phyloP scores from a whole-genome alignment of 805 yeast genomes.

The Saccharomycopsis schoenii region DNA sequence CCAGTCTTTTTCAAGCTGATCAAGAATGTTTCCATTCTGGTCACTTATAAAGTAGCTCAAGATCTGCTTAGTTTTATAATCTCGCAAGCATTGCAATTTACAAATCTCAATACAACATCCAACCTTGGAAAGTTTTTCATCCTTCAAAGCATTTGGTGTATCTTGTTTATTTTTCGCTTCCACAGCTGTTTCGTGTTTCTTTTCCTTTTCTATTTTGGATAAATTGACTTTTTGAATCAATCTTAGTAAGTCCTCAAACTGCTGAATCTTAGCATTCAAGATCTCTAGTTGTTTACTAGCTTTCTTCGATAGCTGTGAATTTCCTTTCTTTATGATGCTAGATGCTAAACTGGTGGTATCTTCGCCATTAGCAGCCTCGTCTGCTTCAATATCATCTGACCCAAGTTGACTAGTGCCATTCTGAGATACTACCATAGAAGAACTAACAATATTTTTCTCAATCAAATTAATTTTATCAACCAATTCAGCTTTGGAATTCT shows the following conservation, averaged over 20 bases:
- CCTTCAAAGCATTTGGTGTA: neutral
- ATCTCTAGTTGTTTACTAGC: constrained; percentile 22
- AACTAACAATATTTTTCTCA: constrained; percentile 14
- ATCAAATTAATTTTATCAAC: constrained; percentile 5
- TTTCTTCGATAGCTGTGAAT: constrained; percentile 18
- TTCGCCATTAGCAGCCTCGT: neutral
- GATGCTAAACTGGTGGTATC: constrained; percentile 2
- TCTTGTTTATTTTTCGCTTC: neutral
- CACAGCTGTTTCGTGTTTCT: neutral
- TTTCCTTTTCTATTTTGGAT: neutral
- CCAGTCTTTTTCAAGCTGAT: neutral
- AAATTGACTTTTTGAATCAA: constrained; percentile 4
- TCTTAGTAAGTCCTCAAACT: constrained; percentile 11
- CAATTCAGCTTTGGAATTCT: constrained; percentile 14
- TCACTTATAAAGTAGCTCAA: neutral
- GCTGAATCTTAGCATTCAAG: constrained; percentile 23
- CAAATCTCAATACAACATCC: neutral
- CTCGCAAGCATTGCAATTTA: constrained; percentile 16
- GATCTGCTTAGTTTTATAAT: constrained; percentile 3
- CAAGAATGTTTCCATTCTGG: neutral
- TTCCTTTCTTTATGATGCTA: constrained; percentile 4
- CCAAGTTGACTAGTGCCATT: neutral
- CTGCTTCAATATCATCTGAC: neutral
- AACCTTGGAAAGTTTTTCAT: neutral
- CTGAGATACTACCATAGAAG: constrained; percentile 7